These are phyloP conservation scores for Penicillium goetzii DNA, from an alignment of 495 filamentous ascomycete species.

Conservation along the genomic window DNA sequence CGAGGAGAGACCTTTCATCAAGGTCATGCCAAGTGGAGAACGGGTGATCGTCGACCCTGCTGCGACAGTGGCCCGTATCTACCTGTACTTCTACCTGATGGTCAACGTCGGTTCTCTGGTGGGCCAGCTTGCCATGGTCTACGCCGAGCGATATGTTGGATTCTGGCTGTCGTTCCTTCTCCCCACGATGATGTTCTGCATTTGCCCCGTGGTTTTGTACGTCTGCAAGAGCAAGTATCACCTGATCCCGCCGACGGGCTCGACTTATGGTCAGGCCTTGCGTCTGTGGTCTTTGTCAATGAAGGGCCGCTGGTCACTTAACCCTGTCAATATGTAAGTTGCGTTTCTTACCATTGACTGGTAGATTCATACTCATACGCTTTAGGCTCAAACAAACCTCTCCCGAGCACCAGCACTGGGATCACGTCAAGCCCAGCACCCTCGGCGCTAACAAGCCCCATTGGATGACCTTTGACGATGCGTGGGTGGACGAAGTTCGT, in stretches of 20 bases:
- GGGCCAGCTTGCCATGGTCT: conserved; percentile 41
- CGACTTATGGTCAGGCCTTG: conserved; percentile 62
- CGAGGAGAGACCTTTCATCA: conserved; percentile 46
- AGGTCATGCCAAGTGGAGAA: conserved; percentile 56
- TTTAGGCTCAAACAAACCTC: conserved; percentile 49
- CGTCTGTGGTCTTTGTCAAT: conserved; percentile 59
- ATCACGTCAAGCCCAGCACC: conserved; percentile 66
- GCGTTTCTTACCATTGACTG: no score
- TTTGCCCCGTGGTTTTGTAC: conserved; percentile 66
- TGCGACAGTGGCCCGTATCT: conserved; percentile 55
- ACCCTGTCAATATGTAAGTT: conserved; percentile 47
- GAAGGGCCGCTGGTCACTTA: conserved; percentile 66
- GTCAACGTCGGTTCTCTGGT: conserved; percentile 56
- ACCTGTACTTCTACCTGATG: conserved; percentile 55
- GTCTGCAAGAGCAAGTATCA: conserved; percentile 63
- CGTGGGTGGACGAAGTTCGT: conserved; percentile 72
- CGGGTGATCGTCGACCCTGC: conserved; percentile 71
- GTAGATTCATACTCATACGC: not conserved
- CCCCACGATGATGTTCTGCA: conserved; percentile 60
- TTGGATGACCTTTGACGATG: conserved; percentile 78
- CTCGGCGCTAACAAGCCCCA: conserved; percentile 41
- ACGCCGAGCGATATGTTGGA: conserved; percentile 64
- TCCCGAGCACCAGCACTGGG: conserved; percentile 59
- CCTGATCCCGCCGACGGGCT: conserved; percentile 61
- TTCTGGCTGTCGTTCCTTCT: conserved; percentile 79